Percentiles rank a stretch among this genome's conserved stretches.
Evolutionary conservation across 371 early-diverging fungal genomes (phyloP).

Genomic region (Catenaria anguillulae): DNA sequence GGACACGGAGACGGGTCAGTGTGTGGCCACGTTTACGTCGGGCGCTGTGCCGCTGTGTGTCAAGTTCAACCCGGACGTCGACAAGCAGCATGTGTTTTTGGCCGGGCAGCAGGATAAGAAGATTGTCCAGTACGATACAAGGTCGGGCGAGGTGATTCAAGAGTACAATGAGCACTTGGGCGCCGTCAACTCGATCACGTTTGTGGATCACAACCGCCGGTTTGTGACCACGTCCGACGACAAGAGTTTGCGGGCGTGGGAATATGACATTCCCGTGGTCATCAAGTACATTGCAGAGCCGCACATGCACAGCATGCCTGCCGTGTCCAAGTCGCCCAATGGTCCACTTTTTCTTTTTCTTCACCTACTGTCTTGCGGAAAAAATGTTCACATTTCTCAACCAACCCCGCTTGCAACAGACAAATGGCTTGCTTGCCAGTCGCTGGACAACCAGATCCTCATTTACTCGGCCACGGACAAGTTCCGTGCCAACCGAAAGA

Average conservation of each 20-base stretch:
- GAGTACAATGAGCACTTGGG: constrained; percentile 95
- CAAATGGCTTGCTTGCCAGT: constrained; percentile 86
- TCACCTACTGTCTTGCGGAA: not conserved
- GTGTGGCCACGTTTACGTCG: constrained; percentile 58
- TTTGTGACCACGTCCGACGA: constrained; percentile 94
- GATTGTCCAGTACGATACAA: constrained; percentile 61
- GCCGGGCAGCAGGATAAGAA: constrained; percentile 86
- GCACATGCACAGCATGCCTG: constrained; percentile 89
- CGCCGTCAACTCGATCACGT: constrained; percentile 88
- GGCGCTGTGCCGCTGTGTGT: constrained; percentile 76
- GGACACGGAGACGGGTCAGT: constrained; percentile 93
- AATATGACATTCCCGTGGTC: constrained; percentile 90
- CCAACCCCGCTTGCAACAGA: constrained; percentile 25
- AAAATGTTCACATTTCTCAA: not conserved
- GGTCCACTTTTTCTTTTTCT: constrained; percentile 33
- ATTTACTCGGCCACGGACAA: constrained; percentile 74
- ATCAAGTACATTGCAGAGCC: constrained; percentile 94
- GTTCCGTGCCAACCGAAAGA: constrained; percentile 77
- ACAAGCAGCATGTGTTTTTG: constrained; percentile 69
- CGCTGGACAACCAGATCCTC: constrained; percentile 85
- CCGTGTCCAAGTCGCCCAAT: constrained; percentile 72
- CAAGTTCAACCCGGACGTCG: constrained; percentile 80
- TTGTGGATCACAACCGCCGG: constrained; percentile 82
- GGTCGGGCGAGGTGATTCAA: constrained; percentile 68
- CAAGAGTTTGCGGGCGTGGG: constrained; percentile 93